Conservation (phyloP, 768 basidiomycete genomes). For the Boletus rufocinnamomeus region DNA sequence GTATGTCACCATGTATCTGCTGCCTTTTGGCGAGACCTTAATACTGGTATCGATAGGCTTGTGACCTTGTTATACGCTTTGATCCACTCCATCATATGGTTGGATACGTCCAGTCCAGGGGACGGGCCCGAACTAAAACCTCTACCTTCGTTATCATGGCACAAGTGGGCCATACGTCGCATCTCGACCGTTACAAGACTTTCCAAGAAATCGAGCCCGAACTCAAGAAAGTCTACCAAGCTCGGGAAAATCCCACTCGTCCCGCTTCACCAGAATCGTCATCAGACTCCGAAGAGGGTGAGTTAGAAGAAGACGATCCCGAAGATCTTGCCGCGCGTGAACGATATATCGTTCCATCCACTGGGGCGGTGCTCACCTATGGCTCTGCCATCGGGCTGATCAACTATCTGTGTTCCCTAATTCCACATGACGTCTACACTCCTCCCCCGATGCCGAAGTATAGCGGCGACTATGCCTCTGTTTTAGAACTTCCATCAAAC, state of each 20-base stretch:
- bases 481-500: conserved; percentile 65
- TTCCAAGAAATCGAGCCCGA: conserved; percentile 64
- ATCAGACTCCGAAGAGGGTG: conserved; percentile 35
- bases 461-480: conserved; percentile 55
- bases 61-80: conserved; percentile 85
- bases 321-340: conserved; percentile 66
- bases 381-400: conserved; percentile 72
- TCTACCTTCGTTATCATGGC: conserved; percentile 86
- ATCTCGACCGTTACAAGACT: conserved; percentile 57
- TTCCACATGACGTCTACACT: conserved; percentile 73
- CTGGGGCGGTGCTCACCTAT: conserved; percentile 80
- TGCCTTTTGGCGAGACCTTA: background rate
- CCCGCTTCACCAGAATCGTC: conserved; percentile 29
- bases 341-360: conserved; percentile 68
- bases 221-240: conserved; percentile 63
- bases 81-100: conserved; percentile 82
- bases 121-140: conserved; percentile 73
- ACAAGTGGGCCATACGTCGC: conserved; percentile 54
- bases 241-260: conserved; percentile 41
- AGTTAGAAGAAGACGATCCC: conserved; percentile 49
- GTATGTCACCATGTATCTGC: conserved; percentile 39
- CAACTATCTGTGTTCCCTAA: conserved; percentile 73
- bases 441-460: conserved; percentile 60
- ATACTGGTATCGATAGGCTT: conserved; percentile 54
- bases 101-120: conserved; percentile 87